phyloP scores from a whole-genome alignment of 2,329 filamentous ascomycete species.

The Fusarium continuum region DNA sequence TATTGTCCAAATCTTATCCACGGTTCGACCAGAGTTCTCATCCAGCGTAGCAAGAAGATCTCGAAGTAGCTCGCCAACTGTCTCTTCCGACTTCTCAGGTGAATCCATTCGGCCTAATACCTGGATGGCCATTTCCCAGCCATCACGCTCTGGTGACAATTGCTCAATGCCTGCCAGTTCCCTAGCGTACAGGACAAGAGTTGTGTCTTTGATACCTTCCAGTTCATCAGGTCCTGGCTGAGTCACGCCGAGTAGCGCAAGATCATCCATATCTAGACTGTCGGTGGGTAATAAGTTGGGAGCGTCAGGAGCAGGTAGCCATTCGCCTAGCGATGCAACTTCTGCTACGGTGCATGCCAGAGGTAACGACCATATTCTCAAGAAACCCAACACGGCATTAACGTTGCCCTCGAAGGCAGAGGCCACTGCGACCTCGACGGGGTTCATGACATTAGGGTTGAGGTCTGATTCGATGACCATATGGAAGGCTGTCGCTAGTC shows the following conservation, averaged over 20 bases:
- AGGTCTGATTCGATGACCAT: conserved; percentile 76
- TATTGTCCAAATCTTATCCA: conserved; percentile 83
- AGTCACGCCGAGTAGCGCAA: conserved; percentile 80
- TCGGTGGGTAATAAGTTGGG: conserved; percentile 63
- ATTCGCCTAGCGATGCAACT: conserved; percentile 82
- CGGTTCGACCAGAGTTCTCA: conserved; percentile 73
- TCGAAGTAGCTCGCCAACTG: conserved; percentile 76
- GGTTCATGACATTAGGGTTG: conserved; percentile 77
- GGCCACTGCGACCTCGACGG: conserved; percentile 82
- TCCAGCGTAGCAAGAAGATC: conserved; percentile 70
- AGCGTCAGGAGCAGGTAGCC: conserved; percentile 67
- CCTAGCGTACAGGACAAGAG: conserved; percentile 79
- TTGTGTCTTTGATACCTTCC: conserved; percentile 79
- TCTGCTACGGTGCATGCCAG: conserved; percentile 83
- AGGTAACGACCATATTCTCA: conserved; percentile 83
- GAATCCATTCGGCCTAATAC: conserved; percentile 85
- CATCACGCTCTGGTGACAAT: conserved; percentile 65
- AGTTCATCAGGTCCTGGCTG: conserved; percentile 66
- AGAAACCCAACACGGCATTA: conserved; percentile 76
- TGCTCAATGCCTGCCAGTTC: conserved; percentile 67
- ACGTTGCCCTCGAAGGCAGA: conserved; percentile 85
- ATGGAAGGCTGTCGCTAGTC: conserved; percentile 76
- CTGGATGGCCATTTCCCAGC: conserved; percentile 90
- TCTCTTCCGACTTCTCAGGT: conserved; percentile 72
- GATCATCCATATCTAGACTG: conserved; percentile 81